Evolutionary conservation across 2,329 filamentous ascomycete species (phyloP).

Genomic region (Fusarium sp.): DNA sequence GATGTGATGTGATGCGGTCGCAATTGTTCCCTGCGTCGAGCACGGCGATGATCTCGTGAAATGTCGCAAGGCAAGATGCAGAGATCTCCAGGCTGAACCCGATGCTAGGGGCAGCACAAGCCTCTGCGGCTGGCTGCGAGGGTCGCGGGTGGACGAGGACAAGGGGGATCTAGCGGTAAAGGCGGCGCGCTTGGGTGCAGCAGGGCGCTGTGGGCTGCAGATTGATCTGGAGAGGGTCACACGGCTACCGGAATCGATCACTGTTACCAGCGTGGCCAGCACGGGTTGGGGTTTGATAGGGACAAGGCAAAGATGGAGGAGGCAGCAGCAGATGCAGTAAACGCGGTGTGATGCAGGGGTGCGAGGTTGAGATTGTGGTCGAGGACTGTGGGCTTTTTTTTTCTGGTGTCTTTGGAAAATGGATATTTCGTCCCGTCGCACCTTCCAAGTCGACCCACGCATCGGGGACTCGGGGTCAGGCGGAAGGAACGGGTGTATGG

Average conservation of each 20-base stretch:
- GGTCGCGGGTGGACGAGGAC: constrained; percentile 22
- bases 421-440: background rate
- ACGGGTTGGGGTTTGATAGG: constrained; percentile 7
- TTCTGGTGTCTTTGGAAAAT: background rate
- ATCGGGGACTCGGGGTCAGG: constrained; percentile 1
- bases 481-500: background rate
- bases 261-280: constrained; percentile 10
- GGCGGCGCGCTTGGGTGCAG: constrained; percentile 27
- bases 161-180: constrained; percentile 21
- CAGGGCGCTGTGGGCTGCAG: constrained; percentile 27
- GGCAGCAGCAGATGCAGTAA: constrained; percentile 11
- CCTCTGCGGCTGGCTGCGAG: constrained; percentile 24
- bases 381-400: constrained; percentile 12
- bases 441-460: background rate
- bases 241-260: constrained; percentile 24
- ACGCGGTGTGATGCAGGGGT: constrained; percentile 17
- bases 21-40: constrained; percentile 12
- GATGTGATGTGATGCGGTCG: constrained; percentile 1
- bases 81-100: constrained; percentile 21
- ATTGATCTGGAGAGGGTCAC: constrained; percentile 32
- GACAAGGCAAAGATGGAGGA: constrained; percentile 4
- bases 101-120: constrained; percentile 30
- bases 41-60: constrained; percentile 19
- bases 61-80: constrained; percentile 25
- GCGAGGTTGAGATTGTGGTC: constrained; percentile 6